Conservation (phyloP, 1,139 yeast genomes). For the Kurtzmaniella quercitrusa region DNA sequence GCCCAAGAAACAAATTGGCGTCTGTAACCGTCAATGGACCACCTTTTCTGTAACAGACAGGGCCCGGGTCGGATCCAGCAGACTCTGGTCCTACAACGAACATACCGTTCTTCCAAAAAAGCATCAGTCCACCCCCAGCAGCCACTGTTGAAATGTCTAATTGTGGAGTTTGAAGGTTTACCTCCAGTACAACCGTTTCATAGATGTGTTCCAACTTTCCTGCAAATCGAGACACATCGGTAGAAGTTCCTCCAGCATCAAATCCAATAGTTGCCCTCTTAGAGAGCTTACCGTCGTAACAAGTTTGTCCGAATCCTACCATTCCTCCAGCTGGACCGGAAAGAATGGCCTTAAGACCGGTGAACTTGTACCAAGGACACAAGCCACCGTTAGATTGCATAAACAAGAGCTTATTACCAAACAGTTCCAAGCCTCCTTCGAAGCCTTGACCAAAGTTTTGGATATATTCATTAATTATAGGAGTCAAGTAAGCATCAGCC, state of each 20-base stretch:
- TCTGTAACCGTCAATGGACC: slow-evolving; percentile 47
- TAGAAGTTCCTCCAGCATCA: slow-evolving; percentile 47
- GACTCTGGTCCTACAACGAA: slow-evolving; percentile 47
- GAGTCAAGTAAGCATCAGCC: slow-evolving; percentile 43
- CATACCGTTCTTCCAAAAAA: slow-evolving; percentile 43
- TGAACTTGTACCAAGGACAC: slow-evolving; percentile 46
- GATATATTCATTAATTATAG: slow-evolving; percentile 31
- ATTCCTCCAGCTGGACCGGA: slow-evolving; percentile 52
- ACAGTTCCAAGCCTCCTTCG: slow-evolving; percentile 40
- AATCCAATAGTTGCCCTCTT: slow-evolving; percentile 40
- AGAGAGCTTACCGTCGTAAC: slow-evolving; percentile 25
- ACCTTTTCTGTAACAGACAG: slow-evolving; percentile 43
- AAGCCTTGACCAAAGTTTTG: slow-evolving; percentile 38
- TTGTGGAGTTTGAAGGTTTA: slow-evolving; percentile 42
- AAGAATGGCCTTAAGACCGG: slow-evolving; percentile 43
- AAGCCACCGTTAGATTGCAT: slow-evolving; percentile 50
- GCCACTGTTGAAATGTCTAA: slow-evolving; percentile 45
- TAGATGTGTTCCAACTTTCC: slow-evolving; percentile 39
- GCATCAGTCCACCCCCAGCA: slow-evolving; percentile 46
- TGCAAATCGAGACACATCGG: slow-evolving; percentile 41
- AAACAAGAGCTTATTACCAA: slow-evolving; percentile 39
- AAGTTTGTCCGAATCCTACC: slow-evolving; percentile 47
- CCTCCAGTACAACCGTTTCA: slow-evolving; percentile 43
- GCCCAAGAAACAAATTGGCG: slow-evolving; percentile 40
- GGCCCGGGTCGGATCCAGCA: slow-evolving; percentile 47